phyloP scores from a whole-genome alignment of 2,329 filamentous ascomycete species.

The Cladophialophora chaetospira region DNA sequence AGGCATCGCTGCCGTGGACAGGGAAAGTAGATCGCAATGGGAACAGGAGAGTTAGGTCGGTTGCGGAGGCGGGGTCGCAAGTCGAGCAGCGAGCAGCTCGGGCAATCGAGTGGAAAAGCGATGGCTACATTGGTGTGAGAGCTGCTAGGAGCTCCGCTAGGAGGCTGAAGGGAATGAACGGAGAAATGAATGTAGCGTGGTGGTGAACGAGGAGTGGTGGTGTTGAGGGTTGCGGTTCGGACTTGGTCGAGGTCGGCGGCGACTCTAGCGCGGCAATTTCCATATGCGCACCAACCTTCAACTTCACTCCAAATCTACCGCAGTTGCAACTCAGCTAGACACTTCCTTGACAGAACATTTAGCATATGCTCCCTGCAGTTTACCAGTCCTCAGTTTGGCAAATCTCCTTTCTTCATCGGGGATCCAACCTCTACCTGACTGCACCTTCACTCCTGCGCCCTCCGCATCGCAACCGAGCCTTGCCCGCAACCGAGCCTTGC shows the following conservation, averaged over 20 bases:
- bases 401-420: too few species aligned
- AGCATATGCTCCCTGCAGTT: too few species aligned
- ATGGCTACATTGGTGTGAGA: constrained; percentile 27
- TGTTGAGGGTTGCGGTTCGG: constrained; percentile 15
- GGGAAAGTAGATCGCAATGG: constrained; percentile 8
- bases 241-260: constrained; percentile 10
- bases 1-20: constrained; percentile 26
- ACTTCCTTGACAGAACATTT: too few species aligned
- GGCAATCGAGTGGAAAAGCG: constrained; percentile 7
- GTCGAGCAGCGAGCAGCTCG: constrained; percentile 8
- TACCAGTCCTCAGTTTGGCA: too few species aligned
- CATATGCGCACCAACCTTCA: not conserved
- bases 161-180: constrained; percentile 19
- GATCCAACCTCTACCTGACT: too few species aligned
- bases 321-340: not conserved
- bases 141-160: constrained; percentile 16
- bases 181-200: constrained; percentile 6
- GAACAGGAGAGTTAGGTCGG: not conserved
- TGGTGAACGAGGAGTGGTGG: constrained; percentile 12
- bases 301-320: not conserved
- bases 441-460: too few species aligned
- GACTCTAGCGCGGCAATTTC: not conserved
- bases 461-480: not conserved
- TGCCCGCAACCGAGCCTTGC: not conserved
- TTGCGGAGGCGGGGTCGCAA: constrained; percentile 29